These are phyloP conservation scores for Colletotrichum kahawae DNA, from an alignment of 2,329 filamentous ascomycete species.

Conservation along the genomic window DNA sequence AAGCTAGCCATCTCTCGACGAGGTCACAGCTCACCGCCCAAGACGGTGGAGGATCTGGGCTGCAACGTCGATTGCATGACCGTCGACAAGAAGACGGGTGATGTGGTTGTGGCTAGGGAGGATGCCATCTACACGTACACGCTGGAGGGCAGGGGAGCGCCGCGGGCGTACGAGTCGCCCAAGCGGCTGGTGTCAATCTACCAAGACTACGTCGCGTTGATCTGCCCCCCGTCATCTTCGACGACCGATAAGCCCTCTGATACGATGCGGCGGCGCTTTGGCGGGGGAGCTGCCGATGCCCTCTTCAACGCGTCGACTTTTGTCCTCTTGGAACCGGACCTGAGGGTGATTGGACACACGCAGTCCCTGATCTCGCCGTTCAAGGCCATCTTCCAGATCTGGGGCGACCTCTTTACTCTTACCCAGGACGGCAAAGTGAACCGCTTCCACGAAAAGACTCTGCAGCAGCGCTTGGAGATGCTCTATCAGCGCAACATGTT, in stretches of 20 bases:
- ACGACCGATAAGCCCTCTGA: slow-evolving; percentile 62
- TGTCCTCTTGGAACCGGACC: slow-evolving; percentile 87
- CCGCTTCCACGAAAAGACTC: slow-evolving; percentile 86
- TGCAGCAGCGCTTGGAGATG: slow-evolving; percentile 91
- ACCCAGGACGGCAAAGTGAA: slow-evolving; percentile 91
- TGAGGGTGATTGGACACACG: slow-evolving; percentile 88
- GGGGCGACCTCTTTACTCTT: slow-evolving; percentile 91
- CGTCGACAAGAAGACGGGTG: slow-evolving; percentile 76
- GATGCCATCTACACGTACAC: slow-evolving; percentile 97
- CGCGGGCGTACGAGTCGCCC: slow-evolving; percentile 88
- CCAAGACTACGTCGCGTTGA: slow-evolving; percentile 84
- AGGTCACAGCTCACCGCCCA: slow-evolving; percentile 87
- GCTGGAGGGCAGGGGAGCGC: slow-evolving; percentile 81
- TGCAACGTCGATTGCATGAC: slow-evolving; percentile 97
- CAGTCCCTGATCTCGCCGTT: slow-evolving; percentile 84
- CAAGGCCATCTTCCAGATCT: slow-evolving; percentile 80
- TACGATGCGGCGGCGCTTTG: slow-evolving; percentile 73
- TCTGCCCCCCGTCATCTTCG: slow-evolving; percentile 71
- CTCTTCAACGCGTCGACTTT: slow-evolving; percentile 89
- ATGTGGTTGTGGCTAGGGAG: slow-evolving; percentile 90
- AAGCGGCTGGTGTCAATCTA: slow-evolving; percentile 84
- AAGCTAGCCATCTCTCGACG: slow-evolving; percentile 86
- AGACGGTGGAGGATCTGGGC: slow-evolving; percentile 86
- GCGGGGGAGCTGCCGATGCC: slow-evolving; percentile 70
- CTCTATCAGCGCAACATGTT: slow-evolving; percentile 94